Base-by-base conservation (phyloP, 1,284 basidiomycete genomes). In the Ustilago vetiveriae region DNA sequence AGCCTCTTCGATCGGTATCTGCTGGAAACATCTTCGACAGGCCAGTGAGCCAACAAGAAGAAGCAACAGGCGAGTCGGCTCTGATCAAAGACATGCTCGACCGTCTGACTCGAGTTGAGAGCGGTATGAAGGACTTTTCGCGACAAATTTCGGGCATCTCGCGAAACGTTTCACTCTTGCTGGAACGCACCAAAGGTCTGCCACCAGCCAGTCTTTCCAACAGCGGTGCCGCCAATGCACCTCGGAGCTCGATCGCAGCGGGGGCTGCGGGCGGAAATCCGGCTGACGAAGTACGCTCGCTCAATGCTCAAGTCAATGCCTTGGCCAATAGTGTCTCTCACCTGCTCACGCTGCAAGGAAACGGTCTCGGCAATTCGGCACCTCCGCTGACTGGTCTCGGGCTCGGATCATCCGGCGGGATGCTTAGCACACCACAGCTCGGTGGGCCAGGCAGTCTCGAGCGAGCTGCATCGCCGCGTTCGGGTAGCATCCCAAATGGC, bases 71-170 rank as follows among this genome's bases (percentile, higher is more conserved):
- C 41, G 58, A 68, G 22, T 58, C 49, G n/a, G 38, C 67, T 17
- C 24, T 90, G 65, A 87, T 92, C 60, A 87, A 88, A 62, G 90
- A 92, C 60, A 85, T 92, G 47, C 81, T 92, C 30, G 90, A 90
- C 63, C 88, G 91, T 29, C 85, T 93, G 38, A 82, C 86, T 30
- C 87, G 89, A 45, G 89, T 87, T 80, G 91, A 93, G 82, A 85
- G 85, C 55, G 85, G 87, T 3, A 86, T 88, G 30, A 85, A 88
- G 39, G 88, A 92, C 73, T 88, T 92, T 43, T 89, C 90, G 74
- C 86, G 88, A 7, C 88, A 91, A 72, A 84, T 92, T 33, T 84
- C 85, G 7, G 90, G 91, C 74, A 85, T 93, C 41, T 87, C 88
- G 62, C 87, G 87, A 75, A 92, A 92, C 83, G 87, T 92, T 50